A percentile compares a stretch with the other conserved stretches of the same genome.
These are phyloP conservation scores for Saussurea involucrata DNA, from an alignment of 129 eudicot species.

Conservation along the genomic window DNA sequence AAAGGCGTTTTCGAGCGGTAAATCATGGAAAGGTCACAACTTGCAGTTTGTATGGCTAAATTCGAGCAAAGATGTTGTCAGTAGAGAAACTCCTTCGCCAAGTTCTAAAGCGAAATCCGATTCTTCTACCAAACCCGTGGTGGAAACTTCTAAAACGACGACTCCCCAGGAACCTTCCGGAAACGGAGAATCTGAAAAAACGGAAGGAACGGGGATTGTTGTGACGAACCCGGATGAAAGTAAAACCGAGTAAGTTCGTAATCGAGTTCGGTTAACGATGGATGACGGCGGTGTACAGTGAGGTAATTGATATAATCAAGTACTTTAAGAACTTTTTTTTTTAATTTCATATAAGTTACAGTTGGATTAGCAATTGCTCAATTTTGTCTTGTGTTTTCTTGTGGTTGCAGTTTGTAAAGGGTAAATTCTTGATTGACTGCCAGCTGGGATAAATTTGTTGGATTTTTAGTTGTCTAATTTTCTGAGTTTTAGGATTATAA, in stretches of 20 bases:
- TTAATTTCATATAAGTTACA: not conserved
- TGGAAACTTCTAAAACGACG: slow-evolving; percentile 13
- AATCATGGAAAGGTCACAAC: slow-evolving; percentile 71
- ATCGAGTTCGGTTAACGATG: not conserved
- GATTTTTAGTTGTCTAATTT: slow-evolving; percentile 4
- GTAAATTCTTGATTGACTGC: slow-evolving; percentile 14
- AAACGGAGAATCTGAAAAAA: slow-evolving; percentile 36
- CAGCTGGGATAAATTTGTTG: slow-evolving; percentile 8
- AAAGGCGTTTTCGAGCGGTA: slow-evolving; percentile 62
- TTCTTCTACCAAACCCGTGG: slow-evolving; percentile 25
- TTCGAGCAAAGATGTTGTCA: slow-evolving; percentile 33
- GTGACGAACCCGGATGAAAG: slow-evolving; percentile 34
- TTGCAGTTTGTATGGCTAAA: slow-evolving; percentile 68
- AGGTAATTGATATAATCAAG: slow-evolving; percentile 17
- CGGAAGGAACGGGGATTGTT: slow-evolving; percentile 18
- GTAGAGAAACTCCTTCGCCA: slow-evolving; percentile 35
- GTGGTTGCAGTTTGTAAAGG: slow-evolving; percentile 23
- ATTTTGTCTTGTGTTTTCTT: slow-evolving; percentile 11
- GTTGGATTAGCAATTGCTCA: slow-evolving; percentile 8
- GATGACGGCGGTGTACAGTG: slow-evolving; percentile 5
- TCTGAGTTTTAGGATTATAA: not conserved
- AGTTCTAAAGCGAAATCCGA: slow-evolving; percentile 24
- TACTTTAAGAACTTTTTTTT: not conserved
- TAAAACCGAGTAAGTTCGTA: not conserved
- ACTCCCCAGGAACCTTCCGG: slow-evolving; percentile 29